These are phyloP conservation scores for Pleoardoris graminearum DNA, from an alignment of 2,329 filamentous ascomycete species.

Conservation along the genomic window DNA sequence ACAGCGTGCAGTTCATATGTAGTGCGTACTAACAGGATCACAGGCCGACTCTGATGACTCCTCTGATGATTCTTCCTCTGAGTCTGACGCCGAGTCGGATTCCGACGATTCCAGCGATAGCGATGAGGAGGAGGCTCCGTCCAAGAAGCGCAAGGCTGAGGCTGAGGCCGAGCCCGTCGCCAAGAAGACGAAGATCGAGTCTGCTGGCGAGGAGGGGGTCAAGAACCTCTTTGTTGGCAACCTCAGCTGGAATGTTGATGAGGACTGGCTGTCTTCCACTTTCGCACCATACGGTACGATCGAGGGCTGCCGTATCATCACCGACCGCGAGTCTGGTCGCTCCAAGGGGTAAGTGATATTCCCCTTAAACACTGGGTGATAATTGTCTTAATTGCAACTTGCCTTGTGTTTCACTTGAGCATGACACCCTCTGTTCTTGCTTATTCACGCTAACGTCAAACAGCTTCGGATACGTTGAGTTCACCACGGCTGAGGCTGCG, in stretches of 20 bases:
- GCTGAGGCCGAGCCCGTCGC: constrained; percentile 54
- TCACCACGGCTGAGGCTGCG: constrained; percentile 67
- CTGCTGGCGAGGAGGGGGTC: constrained; percentile 51
- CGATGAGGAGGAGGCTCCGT: constrained; percentile 45
- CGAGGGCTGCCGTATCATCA: constrained; percentile 75
- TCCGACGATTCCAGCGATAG: constrained; percentile 39
- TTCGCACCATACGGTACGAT: constrained; percentile 81
- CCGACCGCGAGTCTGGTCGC: constrained; percentile 76
- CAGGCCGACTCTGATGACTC: constrained; percentile 38
- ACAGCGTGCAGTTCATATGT: not conserved
- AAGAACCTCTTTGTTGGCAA: constrained; percentile 86
- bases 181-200: constrained; percentile 71
- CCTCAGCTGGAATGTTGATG: constrained; percentile 88
- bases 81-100: constrained; percentile 44
- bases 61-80: constrained; percentile 22
- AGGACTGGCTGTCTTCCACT: constrained; percentile 76
- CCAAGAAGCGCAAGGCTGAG: constrained; percentile 71
- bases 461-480: constrained; percentile 90
- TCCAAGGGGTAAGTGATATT: constrained; percentile 73
- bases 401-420: too few species aligned
- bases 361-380: too few species aligned
- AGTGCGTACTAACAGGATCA: constrained; percentile 17
- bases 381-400: too few species aligned
- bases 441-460: too few species aligned
- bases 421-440: too few species aligned